Conservation (phyloP, 2,329 filamentous ascomycete species). For the Calonectria crousiana region DNA sequence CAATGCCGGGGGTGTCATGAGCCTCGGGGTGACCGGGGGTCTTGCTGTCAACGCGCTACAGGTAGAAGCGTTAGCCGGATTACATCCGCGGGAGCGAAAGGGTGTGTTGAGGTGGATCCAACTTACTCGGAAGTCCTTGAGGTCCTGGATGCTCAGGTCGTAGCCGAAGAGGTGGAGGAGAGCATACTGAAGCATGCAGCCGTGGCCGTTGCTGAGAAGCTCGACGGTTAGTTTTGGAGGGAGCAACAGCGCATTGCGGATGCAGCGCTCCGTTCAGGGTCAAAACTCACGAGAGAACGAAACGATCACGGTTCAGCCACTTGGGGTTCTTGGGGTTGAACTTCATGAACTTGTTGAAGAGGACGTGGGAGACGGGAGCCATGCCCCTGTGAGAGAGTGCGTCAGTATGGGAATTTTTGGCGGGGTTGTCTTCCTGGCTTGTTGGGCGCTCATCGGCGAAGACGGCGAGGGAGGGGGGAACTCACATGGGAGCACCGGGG, state of each 20-base stretch:
- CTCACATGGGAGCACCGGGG: conserved; percentile 95
- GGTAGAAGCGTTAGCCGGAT: conserved; percentile 7
- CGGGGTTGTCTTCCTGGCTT: not conserved
- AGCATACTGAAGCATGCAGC: conserved; percentile 99
- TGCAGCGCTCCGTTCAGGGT: not conserved
- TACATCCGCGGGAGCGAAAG: not conserved
- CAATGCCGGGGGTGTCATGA: conserved; percentile 95
- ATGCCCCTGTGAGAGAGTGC: conserved; percentile 68
- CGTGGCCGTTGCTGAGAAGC: conserved; percentile 87
- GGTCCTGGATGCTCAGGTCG: conserved; percentile 84
- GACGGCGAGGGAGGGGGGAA: conserved; percentile 35
- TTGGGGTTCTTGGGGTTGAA: conserved; percentile 99
- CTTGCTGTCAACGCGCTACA: conserved; percentile 72
- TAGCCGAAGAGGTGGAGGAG: conserved; percentile 98
- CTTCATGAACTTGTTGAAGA: conserved; percentile 99
- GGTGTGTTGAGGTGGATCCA: not conserved
- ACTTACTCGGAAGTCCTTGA: conserved; percentile 96
- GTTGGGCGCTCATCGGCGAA: conserved; percentile 26
- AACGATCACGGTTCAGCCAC: conserved; percentile 97
- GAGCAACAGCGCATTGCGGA: not conserved
- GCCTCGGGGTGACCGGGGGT: conserved; percentile 97
- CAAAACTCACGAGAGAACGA: conserved; percentile 93
- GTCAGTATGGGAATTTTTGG: conserved; percentile 47
- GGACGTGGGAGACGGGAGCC: conserved; percentile 95
- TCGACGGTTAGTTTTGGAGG: conserved; percentile 30